Evolutionary conservation across 2,329 filamentous ascomycete genomes (phyloP), one percentile per base, ranked within the genome.

Genomic region (Scedosporium apiospermum): DNA sequence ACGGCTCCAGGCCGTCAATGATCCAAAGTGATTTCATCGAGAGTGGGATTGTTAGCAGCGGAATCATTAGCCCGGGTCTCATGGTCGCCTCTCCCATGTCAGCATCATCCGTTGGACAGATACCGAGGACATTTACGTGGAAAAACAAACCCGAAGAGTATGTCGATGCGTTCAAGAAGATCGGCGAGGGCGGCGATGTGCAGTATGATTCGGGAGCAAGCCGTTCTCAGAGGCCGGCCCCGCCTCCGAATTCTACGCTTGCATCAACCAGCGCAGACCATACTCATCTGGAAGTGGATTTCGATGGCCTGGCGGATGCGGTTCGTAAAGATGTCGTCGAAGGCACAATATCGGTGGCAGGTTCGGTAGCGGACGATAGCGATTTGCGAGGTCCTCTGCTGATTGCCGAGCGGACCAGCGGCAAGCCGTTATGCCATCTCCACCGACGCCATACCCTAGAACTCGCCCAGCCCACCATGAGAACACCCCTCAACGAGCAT

Each of bases 61-160:
- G 27, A 16, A 27, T 55, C 9, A 21, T 57, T 14, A 61, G 44
- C 27, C 59, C 59, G 23, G 59, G 44, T 21, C 27, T 57, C 78
- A 81, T 41, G 71, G 70, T 51, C 69, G 69, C 23, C 51, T 64
- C 26, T 64, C 64, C 7, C 59, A 64, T 7, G 64, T 65, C 21
- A 62, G 58, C 9, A 64, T 63, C 18, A 63, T 69, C 18, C 63
- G 69, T n/a, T 27, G 27, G 66, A 58, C 42, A 59, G 21, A 38
- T 44, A 18, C 62, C 34, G 12, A 63, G 81, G 64, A 77, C 80
- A 3, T 88, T 87, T 65, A 84, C 82, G 0, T 88, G 85, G 86
- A 87, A 85, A 69, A 82, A 78, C 62, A 88, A 83, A 66, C 85
- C 84, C 0, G 82, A 84, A 58, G 84, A 87, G 61, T 87, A 87